Evolutionary conservation across 73 alveolate species (phyloP).

Genomic region (Tetrahymena malaccensis): DNA sequence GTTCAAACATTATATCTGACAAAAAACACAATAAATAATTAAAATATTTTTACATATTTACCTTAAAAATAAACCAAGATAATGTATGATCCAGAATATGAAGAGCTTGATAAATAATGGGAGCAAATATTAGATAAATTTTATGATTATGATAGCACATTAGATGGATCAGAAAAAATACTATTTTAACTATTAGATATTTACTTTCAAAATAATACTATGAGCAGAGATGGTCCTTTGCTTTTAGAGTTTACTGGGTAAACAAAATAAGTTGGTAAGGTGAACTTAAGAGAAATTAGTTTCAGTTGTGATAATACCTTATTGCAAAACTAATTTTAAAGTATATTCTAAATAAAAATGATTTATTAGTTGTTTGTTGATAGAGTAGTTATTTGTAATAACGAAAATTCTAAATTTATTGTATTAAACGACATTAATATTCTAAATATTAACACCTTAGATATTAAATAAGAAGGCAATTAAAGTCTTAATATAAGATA

Average conservation of each 20-base stretch:
- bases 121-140: background rate
- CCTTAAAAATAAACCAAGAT: background rate
- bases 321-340: background rate
- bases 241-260: background rate
- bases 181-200: background rate
- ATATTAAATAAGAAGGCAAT: background rate
- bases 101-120: background rate
- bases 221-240: background rate
- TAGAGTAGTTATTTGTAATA: background rate
- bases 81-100: background rate
- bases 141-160: background rate
- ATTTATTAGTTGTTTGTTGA: background rate
- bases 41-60: background rate
- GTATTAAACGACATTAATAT: background rate
- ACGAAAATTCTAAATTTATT: background rate
- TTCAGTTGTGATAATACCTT: background rate
- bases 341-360: background rate
- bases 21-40: background rate
- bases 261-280: background rate
- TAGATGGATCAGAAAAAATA: background rate
- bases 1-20: background rate
- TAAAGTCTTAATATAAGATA: background rate
- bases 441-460: background rate
- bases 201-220: background rate
- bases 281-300: background rate